These are phyloP conservation scores for Alternaria solani DNA, from an alignment of 2,329 filamentous ascomycete species.

Conservation along the genomic window DNA sequence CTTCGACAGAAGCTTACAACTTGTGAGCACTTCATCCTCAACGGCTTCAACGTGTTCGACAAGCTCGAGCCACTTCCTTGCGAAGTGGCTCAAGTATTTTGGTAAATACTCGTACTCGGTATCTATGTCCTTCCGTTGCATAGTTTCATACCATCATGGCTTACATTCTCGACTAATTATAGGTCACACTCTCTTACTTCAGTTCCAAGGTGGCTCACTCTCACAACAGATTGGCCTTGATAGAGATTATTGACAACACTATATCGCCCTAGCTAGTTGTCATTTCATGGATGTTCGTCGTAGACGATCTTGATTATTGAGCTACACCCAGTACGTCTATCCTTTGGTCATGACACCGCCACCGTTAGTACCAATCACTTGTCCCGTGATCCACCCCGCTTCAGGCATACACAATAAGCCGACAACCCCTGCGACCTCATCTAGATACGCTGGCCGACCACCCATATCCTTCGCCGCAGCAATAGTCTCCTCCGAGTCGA, in stretches of 20 bases:
- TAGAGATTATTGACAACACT: neutral
- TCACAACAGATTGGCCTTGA: neutral
- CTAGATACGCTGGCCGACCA: conserved; percentile 65
- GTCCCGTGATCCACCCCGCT: conserved; percentile 75
- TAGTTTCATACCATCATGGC: too few species aligned
- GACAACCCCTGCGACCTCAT: conserved; percentile 75
- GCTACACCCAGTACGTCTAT: neutral
- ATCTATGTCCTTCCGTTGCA: too few species aligned
- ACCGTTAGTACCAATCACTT: conserved; percentile 78
- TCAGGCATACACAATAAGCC: conserved; percentile 75
- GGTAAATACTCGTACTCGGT: too few species aligned
- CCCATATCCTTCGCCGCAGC: conserved; percentile 63
- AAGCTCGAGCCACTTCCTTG: too few species aligned
- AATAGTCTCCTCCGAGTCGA: conserved; percentile 63
- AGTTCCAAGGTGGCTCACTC: neutral
- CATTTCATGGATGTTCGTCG: too few species aligned
- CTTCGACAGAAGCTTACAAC: too few species aligned
- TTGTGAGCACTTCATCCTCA: too few species aligned
- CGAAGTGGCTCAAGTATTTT: too few species aligned
- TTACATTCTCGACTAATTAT: neutral
- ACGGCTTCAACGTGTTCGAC: too few species aligned
- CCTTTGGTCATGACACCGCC: conserved; percentile 66
- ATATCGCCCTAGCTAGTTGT: neutral
- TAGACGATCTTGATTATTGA: neutral
- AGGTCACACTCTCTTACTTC: neutral